Conservation (phyloP, 2,329 filamentous ascomycete genomes). For the Ophiostoma quercus region DNA sequence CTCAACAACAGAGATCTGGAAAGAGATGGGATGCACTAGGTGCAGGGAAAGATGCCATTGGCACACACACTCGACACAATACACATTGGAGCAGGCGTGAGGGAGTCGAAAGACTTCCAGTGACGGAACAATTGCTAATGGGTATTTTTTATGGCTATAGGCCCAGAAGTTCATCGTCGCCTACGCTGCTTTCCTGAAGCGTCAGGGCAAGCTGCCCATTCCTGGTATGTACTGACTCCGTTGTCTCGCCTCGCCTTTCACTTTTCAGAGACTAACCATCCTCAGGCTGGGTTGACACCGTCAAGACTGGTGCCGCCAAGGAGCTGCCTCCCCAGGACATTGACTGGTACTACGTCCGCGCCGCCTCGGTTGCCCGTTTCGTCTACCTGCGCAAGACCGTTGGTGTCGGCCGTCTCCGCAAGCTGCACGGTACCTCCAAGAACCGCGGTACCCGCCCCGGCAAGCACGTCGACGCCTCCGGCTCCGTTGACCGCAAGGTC, state of each 20-base stretch:
- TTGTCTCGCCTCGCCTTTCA: background rate
- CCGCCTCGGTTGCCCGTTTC: slow-evolving; percentile 92
- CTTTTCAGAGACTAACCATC: background rate
- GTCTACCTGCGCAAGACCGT: slow-evolving; percentile 99
- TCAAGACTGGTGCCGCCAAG: slow-evolving; percentile 95
- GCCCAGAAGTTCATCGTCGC: slow-evolving; percentile 81
- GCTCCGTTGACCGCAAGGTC: slow-evolving; percentile 94
- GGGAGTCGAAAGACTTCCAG: slow-evolving; percentile 66
- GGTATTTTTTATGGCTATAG: slow-evolving; percentile 46
- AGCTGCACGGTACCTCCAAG: slow-evolving; percentile 87
- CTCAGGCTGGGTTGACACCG: slow-evolving; percentile 95
- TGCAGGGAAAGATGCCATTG: slow-evolving; percentile 20
- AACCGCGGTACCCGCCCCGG: slow-evolving; percentile 90
- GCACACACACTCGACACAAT: slow-evolving; percentile 30
- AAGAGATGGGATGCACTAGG: slow-evolving; percentile 12
- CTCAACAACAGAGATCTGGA: slow-evolving; percentile 8
- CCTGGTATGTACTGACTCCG: slow-evolving; percentile 53
- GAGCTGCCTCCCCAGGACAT: slow-evolving; percentile 97
- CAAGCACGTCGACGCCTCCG: slow-evolving; percentile 92
- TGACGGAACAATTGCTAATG: slow-evolving; percentile 68
- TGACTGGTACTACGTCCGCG: slow-evolving; percentile 93
- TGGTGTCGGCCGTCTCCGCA: slow-evolving; percentile 91
- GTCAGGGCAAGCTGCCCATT: slow-evolving; percentile 87
- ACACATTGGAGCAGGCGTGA: slow-evolving; percentile 58
- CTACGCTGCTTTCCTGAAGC: slow-evolving; percentile 87